Percentiles rank a stretch among this genome's conserved stretches.
Evolutionary conservation across 495 filamentous ascomycete genomes (phyloP).

Genomic region (Penicillium cinerascens): DNA sequence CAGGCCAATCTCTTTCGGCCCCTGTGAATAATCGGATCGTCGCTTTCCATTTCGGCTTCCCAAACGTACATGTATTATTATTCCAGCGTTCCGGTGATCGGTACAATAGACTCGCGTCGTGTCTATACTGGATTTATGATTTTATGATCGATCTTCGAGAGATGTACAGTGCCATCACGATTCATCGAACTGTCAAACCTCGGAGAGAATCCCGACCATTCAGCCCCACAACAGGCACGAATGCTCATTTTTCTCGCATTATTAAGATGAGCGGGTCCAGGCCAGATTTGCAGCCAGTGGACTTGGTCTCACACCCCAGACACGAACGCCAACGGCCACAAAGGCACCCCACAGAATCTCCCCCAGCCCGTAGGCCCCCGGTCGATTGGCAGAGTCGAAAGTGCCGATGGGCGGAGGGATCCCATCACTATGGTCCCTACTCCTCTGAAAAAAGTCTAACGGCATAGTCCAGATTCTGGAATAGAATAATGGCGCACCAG

Average conservation of each 20-base stretch:
- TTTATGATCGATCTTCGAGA: too few species aligned
- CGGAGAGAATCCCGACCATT: not conserved
- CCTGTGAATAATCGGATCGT: slow-evolving; percentile 4
- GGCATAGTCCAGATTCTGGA: not conserved
- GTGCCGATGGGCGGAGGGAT: not conserved
- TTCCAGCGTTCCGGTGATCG: too few species aligned
- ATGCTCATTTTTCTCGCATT: not conserved
- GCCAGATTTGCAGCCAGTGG: not conserved
- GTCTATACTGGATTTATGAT: too few species aligned
- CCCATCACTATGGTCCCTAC: not conserved
- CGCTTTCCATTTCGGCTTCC: not conserved
- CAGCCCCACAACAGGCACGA: not conserved
- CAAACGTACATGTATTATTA: too few species aligned
- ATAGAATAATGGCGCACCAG: not conserved
- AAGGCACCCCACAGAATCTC: not conserved
- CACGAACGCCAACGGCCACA: not conserved
- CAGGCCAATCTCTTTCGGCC: slow-evolving; percentile 8
- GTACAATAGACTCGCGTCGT: too few species aligned
- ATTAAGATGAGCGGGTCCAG: slow-evolving; percentile 6
- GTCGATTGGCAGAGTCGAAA: not conserved
- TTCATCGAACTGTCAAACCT: not conserved
- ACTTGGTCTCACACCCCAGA: not conserved
- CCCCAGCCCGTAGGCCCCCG: not conserved
- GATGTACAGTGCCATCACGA: too few species aligned
- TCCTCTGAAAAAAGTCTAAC: not conserved